Evolutionary conservation across 305 asterid genomes (phyloP), one percentile per base, ranked within the genome.

Genomic region (Fraxinus latifolia): DNA sequence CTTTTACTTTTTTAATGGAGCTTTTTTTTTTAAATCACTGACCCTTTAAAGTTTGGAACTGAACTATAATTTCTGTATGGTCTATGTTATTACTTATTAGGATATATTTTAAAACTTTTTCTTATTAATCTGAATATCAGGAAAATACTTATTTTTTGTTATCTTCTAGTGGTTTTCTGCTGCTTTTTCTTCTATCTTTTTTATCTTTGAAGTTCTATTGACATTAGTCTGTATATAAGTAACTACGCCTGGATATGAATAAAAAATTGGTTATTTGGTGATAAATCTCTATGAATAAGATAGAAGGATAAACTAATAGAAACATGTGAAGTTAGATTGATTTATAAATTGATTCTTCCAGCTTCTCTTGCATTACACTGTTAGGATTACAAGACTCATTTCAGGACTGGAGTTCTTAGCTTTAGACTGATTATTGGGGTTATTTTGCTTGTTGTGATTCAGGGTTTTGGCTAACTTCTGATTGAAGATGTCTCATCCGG

Each of bases 401-500:
- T 84, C 34, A 19, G 14, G 58, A 6, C 3, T 67, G 50, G 37
- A 70, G 17, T 82, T 19, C 15, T 37, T 76, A 34, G 27, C n/a
- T 76, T 76, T 15, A 7, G 77, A 58, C 15, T 34, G 4, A 50
- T 78, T 47, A 80, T 81, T 9, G 74, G 74, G 74, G 72, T 79
- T 81, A 19, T 76, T 67, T 17, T 70, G 33, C 34, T 21, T 84
- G 68, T 68, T 81, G 82, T 58, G 32, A 71, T 83, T 37, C 78
- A 83, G 87, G 89, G 77, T 31, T 55, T 75, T 77, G 75, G 74
- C 70, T 84, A 84, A 78, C 39, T 32, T 83, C 77, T 23, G 71
- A 14, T 76, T 42, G 74, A 82, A 80, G 79, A 93, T 95, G 99
- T 83, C 98, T 76, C 94, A 92, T 76, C 87, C 31, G 32, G 71